Evolutionary conservation across 2,329 filamentous ascomycete species (phyloP).

Genomic region (Pseudogymnoascus sp.): DNA sequence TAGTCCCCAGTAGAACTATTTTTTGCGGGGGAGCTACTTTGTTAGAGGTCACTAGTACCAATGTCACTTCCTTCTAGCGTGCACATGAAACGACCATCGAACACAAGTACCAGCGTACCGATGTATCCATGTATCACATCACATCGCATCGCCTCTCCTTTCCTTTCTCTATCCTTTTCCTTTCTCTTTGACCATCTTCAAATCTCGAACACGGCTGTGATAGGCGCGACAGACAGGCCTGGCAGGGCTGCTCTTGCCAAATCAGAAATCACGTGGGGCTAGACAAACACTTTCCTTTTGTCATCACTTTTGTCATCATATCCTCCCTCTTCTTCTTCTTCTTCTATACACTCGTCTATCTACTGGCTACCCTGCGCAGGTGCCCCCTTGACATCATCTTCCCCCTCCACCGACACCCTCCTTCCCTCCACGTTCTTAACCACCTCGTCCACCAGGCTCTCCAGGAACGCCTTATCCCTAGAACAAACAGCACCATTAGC

Average conservation of each 20-base stretch:
- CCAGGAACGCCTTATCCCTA: conserved; percentile 66
- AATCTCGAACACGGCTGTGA: neutral
- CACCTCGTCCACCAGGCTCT: conserved; percentile 70
- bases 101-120: neutral
- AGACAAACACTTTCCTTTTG: neutral
- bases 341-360: neutral
- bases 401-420: conserved; percentile 62
- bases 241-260: neutral
- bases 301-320: neutral
- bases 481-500: conserved; percentile 7
- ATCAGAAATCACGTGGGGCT: neutral
- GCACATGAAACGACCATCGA: neutral
- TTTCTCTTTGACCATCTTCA: neutral
- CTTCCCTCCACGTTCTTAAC: conserved; percentile 66
- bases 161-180: neutral
- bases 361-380: neutral
- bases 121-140: neutral
- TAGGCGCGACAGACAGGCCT: neutral
- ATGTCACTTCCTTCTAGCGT: conserved; percentile 1
- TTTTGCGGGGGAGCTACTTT: neutral
- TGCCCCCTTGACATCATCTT: conserved; percentile 43
- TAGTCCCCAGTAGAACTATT: neutral
- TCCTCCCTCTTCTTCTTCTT: neutral
- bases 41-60: neutral
- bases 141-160: neutral